Percentiles rank a stretch among this genome's conserved stretches.
phyloP scores from a whole-genome alignment of 768 basidiomycete genomes.

The Boletus edulis region DNA sequence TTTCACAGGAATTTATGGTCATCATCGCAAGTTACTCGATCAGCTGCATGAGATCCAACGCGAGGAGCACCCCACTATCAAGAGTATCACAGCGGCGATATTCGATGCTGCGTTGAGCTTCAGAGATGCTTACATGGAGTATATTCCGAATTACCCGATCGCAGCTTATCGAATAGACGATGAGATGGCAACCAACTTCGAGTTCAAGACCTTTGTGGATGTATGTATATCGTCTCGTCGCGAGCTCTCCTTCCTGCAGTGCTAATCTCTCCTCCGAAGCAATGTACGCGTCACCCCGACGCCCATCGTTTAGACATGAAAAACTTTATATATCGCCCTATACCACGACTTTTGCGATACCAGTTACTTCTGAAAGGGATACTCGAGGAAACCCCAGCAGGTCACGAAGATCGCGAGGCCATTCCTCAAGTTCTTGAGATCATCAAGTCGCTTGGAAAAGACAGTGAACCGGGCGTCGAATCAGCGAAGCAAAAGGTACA shows the following conservation, averaged over 20 bases:
- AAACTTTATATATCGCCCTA: constrained; percentile 88
- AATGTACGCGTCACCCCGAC: constrained; percentile 63
- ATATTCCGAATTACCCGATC: constrained; percentile 90
- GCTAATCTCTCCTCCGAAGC: constrained; percentile 24
- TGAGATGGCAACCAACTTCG: constrained; percentile 77
- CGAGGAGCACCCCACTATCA: constrained; percentile 80
- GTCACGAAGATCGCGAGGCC: constrained; percentile 76
- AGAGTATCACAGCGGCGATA: constrained; percentile 77
- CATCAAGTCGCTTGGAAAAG: constrained; percentile 83
- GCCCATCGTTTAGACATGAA: constrained; percentile 88
- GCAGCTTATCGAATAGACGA: constrained; percentile 86
- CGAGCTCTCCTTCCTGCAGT: neutral
- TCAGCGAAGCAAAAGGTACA: constrained; percentile 88
- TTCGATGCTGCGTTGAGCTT: constrained; percentile 91
- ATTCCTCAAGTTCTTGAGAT: constrained; percentile 87
- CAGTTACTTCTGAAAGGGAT: constrained; percentile 81
- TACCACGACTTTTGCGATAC: constrained; percentile 87
- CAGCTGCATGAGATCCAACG: constrained; percentile 83
- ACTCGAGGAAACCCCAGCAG: constrained; percentile 66
- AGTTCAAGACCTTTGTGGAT: constrained; percentile 82
- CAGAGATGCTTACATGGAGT: constrained; percentile 89
- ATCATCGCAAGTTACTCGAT: constrained; percentile 76
- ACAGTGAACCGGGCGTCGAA: constrained; percentile 82
- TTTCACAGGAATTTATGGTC: constrained; percentile 66
- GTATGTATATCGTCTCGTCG: constrained; percentile 38